A percentile compares a stretch with the other conserved stretches of the same genome.
phyloP scores from a whole-genome alignment of 768 basidiomycete genomes.

The Tulasnella sp. region DNA sequence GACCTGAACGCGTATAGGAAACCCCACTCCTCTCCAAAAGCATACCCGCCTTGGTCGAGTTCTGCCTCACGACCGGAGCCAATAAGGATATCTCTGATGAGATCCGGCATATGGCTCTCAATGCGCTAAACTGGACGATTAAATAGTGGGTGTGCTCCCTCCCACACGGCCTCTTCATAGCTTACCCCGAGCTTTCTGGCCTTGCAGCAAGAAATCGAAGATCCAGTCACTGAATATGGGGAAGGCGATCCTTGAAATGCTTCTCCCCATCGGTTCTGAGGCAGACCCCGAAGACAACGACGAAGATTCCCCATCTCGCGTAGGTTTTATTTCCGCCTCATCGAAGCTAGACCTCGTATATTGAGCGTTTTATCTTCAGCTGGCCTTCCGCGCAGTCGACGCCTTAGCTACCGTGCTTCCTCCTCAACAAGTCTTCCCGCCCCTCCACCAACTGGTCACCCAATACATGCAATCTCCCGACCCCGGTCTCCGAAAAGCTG shows the following conservation, averaged over 20 bases:
- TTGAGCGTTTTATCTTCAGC: constrained; percentile 45
- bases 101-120: constrained; percentile 84
- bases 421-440: constrained; percentile 92
- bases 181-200: background rate
- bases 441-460: constrained; percentile 75
- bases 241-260: constrained; percentile 76
- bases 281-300: constrained; percentile 90
- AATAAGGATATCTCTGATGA: constrained; percentile 72
- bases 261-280: constrained; percentile 93
- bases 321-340: constrained; percentile 43
- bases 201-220: constrained; percentile 86
- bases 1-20: constrained; percentile 54
- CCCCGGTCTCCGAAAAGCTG: constrained; percentile 77
- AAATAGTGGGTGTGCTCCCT: constrained; percentile 64
- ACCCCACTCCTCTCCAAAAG: constrained; percentile 88
- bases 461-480: constrained; percentile 82
- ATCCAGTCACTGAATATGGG: constrained; percentile 83
- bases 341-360: no score
- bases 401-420: constrained; percentile 87
- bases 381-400: constrained; percentile 92
- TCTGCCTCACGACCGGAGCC: constrained; percentile 79
- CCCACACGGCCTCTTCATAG: background rate
- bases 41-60: constrained; percentile 79
- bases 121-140: constrained; percentile 92
- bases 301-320: constrained; percentile 88